Conservation (phyloP, 768 basidiomycete species). For the Hebeloma cylindrosporum region DNA sequence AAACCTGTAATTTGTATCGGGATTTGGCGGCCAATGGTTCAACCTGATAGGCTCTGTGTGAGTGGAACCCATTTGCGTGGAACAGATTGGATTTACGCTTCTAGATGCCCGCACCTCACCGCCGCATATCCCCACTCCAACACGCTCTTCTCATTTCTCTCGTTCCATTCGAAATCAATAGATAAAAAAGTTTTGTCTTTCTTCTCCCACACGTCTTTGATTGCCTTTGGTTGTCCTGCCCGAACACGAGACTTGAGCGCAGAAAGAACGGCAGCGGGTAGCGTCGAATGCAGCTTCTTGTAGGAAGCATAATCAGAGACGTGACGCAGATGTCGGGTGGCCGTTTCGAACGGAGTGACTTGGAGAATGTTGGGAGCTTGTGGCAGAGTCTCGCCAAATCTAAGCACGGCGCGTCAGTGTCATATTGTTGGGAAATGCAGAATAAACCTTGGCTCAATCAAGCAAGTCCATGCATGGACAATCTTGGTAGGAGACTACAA, state of each 20-base stretch:
- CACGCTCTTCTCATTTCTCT: conserved; percentile 65
- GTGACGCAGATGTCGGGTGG: conserved; percentile 67
- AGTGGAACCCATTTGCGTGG: conserved; percentile 8
- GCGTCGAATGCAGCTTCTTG: conserved; percentile 66
- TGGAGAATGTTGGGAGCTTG: conserved; percentile 71
- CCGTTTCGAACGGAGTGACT: conserved; percentile 67
- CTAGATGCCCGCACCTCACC: conserved; percentile 68
- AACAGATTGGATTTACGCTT: conserved; percentile 49
- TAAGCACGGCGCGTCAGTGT: conserved; percentile 24
- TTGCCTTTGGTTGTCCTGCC: conserved; percentile 62
- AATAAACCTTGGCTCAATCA: conserved; percentile 7
- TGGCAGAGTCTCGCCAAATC: conserved; percentile 76
- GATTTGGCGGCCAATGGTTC: conserved; percentile 75
- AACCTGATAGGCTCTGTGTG: conserved; percentile 38
- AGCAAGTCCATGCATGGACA: too few species aligned
- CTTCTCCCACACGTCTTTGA: conserved; percentile 66
- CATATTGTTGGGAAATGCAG: conserved; percentile 1
- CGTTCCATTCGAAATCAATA: conserved; percentile 74
- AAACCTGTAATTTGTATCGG: conserved; percentile 76
- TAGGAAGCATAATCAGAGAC: conserved; percentile 68
- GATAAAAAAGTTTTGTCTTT: conserved; percentile 75
- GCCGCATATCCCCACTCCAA: conserved; percentile 86
- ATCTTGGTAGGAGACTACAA: background rate
- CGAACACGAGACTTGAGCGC: conserved; percentile 66
- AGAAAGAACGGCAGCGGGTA: conserved; percentile 66